phyloP scores from a whole-genome alignment of 2,329 filamentous ascomycete genomes.

The Aspergillus sp. region DNA sequence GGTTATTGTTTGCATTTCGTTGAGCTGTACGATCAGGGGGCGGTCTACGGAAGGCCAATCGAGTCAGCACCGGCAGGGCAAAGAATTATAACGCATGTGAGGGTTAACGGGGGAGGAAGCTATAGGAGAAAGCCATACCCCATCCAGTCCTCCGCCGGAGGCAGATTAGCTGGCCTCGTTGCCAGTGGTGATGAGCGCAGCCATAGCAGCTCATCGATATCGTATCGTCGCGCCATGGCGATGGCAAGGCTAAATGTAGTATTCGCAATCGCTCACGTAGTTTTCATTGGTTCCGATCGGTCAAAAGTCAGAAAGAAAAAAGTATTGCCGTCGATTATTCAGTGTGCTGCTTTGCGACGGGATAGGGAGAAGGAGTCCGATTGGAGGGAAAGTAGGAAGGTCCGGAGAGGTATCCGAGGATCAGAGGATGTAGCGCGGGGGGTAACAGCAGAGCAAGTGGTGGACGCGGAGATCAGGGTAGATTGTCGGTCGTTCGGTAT shows the following conservation, averaged over 20 bases:
- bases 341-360: background rate
- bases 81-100: background rate
- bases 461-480: constrained; percentile 9
- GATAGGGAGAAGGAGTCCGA: background rate
- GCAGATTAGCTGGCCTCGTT: constrained; percentile 73
- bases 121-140: constrained; percentile 56
- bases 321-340: constrained; percentile 1
- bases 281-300: constrained; percentile 28
- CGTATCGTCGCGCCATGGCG: constrained; percentile 61
- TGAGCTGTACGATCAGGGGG: constrained; percentile 43
- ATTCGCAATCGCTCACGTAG: constrained; percentile 22
- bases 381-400: background rate
- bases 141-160: constrained; percentile 93
- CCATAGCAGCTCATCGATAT: constrained; percentile 71
- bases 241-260: constrained; percentile 20
- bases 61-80: constrained; percentile 21
- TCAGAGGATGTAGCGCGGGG: background rate
- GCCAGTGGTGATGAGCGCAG: constrained; percentile 82
- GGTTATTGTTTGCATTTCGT: constrained; percentile 37
- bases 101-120: background rate
- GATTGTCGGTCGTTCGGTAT: constrained; percentile 16
- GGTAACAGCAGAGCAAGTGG: background rate
- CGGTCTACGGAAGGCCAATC: constrained; percentile 31
- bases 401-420: background rate
- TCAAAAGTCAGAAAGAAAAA: constrained; percentile 4